These are phyloP conservation scores for Xylariaceae sp. DNA, from an alignment of 2,329 filamentous ascomycete species.

Conservation along the genomic window DNA sequence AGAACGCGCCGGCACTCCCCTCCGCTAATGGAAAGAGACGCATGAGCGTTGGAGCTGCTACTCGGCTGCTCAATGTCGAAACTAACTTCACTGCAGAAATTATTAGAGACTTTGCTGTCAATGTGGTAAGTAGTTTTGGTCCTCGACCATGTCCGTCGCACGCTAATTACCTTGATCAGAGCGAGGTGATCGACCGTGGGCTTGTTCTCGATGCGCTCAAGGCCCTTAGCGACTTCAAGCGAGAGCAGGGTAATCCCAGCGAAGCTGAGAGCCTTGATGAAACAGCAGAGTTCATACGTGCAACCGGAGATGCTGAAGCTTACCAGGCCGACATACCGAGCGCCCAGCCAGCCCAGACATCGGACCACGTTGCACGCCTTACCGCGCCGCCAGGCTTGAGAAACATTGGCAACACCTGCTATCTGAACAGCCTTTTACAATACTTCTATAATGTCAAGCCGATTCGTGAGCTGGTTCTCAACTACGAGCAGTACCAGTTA, in stretches of 20 bases:
- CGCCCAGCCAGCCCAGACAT: constrained; percentile 4
- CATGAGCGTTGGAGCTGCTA: constrained; percentile 24
- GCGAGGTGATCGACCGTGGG: constrained; percentile 18
- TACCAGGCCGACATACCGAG: background rate
- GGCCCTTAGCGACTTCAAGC: constrained; percentile 25
- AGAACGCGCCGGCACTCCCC: constrained; percentile 4
- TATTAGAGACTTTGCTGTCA: constrained; percentile 23
- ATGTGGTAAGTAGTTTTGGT: constrained; percentile 21
- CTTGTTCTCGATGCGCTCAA: constrained; percentile 26
- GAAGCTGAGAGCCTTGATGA: constrained; percentile 24
- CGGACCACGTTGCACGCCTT: constrained; percentile 32
- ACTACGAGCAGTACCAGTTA: constrained; percentile 67
- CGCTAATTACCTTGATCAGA: constrained; percentile 14
- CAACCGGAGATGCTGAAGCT: constrained; percentile 8
- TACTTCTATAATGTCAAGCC: constrained; percentile 88
- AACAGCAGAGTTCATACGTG: constrained; percentile 21
- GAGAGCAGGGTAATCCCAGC: constrained; percentile 13
- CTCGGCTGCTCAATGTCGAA: constrained; percentile 24
- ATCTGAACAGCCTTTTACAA: constrained; percentile 92
- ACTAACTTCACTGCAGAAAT: constrained; percentile 23
- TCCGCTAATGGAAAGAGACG: constrained; percentile 7
- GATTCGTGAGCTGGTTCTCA: constrained; percentile 72
- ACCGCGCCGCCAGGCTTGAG: constrained; percentile 77
- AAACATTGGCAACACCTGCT: constrained; percentile 97
- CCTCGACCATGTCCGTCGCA: background rate